Percentiles rank a stretch among this genome's conserved stretches.
Conservation (phyloP, 1,284 basidiomycete species). For the Ganoderma lingzhi region DNA sequence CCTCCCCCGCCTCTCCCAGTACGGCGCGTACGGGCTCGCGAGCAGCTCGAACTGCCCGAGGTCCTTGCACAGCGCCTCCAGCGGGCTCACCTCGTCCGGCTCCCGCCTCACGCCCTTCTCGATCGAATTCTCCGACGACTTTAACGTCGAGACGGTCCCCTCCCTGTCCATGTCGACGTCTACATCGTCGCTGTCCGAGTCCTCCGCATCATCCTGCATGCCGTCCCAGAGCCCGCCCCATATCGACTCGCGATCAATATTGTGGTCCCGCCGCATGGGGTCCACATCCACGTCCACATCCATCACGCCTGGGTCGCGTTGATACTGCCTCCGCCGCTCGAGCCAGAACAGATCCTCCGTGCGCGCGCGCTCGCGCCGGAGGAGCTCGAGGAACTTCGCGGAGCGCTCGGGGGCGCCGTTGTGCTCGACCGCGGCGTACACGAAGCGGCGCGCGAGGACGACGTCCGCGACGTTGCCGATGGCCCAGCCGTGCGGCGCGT, state of each 20-base stretch:
- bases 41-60: conserved; percentile 20
- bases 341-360: not conserved
- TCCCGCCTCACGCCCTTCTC: not conserved
- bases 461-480: conserved; percentile 40
- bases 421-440: conserved; percentile 37
- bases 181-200: not conserved
- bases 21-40: conserved; percentile 27
- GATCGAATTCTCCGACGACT: not conserved
- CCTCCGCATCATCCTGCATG: not conserved
- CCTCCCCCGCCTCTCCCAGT: conserved; percentile 29
- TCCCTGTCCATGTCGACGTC: not conserved
- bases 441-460: conserved; percentile 38
- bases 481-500: conserved; percentile 25
- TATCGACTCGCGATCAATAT: not conserved
- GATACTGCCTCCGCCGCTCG: not conserved
- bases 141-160: not conserved
- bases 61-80: conserved; percentile 19
- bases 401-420: conserved; percentile 11
- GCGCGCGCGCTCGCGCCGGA: conserved; percentile 4
- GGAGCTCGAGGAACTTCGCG: not conserved
- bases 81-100: conserved; percentile 3
- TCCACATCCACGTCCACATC: not conserved
- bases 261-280: too few relatives aligned
- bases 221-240: conserved; percentile 1
- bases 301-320: not conserved